phyloP scores from a whole-genome alignment of 1,139 yeast species.

The Groenewaldozyma auringiensis region DNA sequence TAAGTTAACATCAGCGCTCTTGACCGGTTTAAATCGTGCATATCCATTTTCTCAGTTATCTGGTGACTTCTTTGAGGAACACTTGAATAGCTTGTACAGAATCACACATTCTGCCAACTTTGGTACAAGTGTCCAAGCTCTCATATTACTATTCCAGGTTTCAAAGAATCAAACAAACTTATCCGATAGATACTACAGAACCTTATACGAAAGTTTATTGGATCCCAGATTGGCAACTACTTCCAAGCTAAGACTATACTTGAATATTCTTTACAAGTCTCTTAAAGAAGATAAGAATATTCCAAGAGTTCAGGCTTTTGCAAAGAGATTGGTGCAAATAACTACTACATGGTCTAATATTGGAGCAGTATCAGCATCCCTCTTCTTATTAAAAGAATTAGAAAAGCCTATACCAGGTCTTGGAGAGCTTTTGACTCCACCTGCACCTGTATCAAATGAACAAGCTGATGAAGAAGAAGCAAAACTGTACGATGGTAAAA shows the following conservation, averaged over 20 bases:
- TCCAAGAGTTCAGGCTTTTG: conserved; percentile 77
- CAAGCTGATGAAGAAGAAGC: conserved; percentile 24
- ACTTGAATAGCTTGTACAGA: conserved; percentile 74
- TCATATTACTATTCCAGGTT: conserved; percentile 76
- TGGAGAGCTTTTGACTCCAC: conserved; percentile 36
- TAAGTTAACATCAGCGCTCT: conserved; percentile 78
- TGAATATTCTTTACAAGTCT: conserved; percentile 78
- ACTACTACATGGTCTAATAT: conserved; percentile 80
- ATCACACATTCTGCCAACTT: conserved; percentile 93
- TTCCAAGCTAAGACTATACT: conserved; percentile 72
- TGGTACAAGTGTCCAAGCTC: conserved; percentile 89
- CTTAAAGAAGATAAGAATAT: conserved; percentile 60
- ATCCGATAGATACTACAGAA: conserved; percentile 73
- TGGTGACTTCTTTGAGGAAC: conserved; percentile 61
- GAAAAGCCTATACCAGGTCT: conserved; percentile 46
- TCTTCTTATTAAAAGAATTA: conserved; percentile 66
- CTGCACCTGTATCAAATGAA: conserved; percentile 4
- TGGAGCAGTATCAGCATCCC: conserved; percentile 88
- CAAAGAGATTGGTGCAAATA: conserved; percentile 80
- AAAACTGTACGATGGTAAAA: conserved; percentile 66
- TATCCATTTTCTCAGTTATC: conserved; percentile 86
- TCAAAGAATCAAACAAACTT: conserved; percentile 26
- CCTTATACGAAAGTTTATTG: conserved; percentile 80
- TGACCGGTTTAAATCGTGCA: conserved; percentile 94
- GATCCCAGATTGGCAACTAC: conserved; percentile 78